Evolutionary conservation across 148 eudicot genomes (phyloP), one percentile per base, ranked within the genome.

Genomic region (Rhododendron ovatum): DNA sequence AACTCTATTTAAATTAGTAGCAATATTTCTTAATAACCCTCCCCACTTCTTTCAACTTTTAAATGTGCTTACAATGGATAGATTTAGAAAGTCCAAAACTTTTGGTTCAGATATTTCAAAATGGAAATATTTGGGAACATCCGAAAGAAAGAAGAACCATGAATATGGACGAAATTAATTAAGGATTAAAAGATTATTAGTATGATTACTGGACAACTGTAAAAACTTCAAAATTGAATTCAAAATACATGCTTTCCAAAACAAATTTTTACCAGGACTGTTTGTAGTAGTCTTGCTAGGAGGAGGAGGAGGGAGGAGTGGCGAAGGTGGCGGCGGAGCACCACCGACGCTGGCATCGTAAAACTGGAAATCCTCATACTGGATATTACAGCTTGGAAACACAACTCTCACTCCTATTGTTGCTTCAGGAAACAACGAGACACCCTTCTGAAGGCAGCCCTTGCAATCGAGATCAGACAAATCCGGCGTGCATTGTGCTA

Each of bases 401-500:
- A 90, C 3, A n/a, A 50, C 57, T 24, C 83, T 48, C 7, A 57
- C 88, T 6, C 91, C 93, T 20, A 22, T 55, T 24, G 35, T 84
- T 2, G 2, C 5, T 20, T 28, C 90, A 88, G 22, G 69, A 86
- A 14, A 10, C 1, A 0, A 5, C 2, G 82, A 51, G 1, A 78
- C 75, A 12, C 73, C 90, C 14, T 2, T 24, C 20, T 33, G 61
- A 75, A 91, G 67, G 33, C 93, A 91, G 22, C 5, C 24, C 3
- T 50, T n/a, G 78, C 93, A 91, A 85, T 86, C 89, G 2, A 17
- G 4, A 13, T 24, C 22, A 14, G 81, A 37, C 41, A 91, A 37
- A 57, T 91, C 91, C 4, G 90, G 90, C 7, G 93, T 88, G 82
- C 93, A 91, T 78, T 90, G 93, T n/a, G 53, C 88, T 81, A 91